A percentile compares a stretch with the other conserved stretches of the same genome.
Conservation (phyloP, 306 rosid genomes). For the Dryas octopetala region DNA sequence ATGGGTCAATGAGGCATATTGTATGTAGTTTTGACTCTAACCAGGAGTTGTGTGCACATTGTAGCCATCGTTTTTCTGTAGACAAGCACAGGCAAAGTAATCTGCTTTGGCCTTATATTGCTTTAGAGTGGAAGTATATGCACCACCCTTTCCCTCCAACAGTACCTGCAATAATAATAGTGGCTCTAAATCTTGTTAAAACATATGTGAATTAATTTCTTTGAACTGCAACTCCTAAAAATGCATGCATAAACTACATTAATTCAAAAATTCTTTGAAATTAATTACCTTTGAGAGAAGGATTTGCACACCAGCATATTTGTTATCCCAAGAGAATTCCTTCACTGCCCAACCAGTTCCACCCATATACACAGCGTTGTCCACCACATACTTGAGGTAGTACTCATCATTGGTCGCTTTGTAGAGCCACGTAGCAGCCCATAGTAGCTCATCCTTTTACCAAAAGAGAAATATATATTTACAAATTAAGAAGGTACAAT, state of each 20-base stretch:
- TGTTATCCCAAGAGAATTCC: slow-evolving; percentile 94
- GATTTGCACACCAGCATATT: slow-evolving; percentile 80
- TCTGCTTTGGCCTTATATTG: slow-evolving; percentile 91
- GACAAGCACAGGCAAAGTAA: slow-evolving; percentile 76
- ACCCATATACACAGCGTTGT: slow-evolving; percentile 71
- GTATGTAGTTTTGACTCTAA: slow-evolving; percentile 4
- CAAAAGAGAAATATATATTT: background rate
- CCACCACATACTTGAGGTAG: slow-evolving; percentile 74
- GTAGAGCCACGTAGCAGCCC: slow-evolving; percentile 89
- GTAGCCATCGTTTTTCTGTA: slow-evolving; percentile 81
- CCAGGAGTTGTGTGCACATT: slow-evolving; percentile 75
- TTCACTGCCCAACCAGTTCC: slow-evolving; percentile 87
- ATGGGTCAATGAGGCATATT: too few relatives aligned
- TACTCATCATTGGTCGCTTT: slow-evolving; percentile 65
- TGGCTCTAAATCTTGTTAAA: slow-evolving; percentile 3
- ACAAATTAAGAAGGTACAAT: background rate
- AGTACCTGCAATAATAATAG: slow-evolving; percentile 39
- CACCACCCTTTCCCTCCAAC: slow-evolving; percentile 65
- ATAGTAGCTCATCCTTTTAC: slow-evolving; percentile 75
- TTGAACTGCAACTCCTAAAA: background rate
- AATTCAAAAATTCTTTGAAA: background rate
- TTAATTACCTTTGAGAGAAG: slow-evolving; percentile 68
- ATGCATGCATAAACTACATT: too few relatives aligned
- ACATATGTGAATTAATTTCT: background rate
- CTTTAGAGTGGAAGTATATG: slow-evolving; percentile 53